A percentile compares a stretch with the other conserved stretches of the same genome.
Evolutionary conservation across 768 basidiomycete genomes (phyloP).

Genomic region (Lactifluus subvellereus): DNA sequence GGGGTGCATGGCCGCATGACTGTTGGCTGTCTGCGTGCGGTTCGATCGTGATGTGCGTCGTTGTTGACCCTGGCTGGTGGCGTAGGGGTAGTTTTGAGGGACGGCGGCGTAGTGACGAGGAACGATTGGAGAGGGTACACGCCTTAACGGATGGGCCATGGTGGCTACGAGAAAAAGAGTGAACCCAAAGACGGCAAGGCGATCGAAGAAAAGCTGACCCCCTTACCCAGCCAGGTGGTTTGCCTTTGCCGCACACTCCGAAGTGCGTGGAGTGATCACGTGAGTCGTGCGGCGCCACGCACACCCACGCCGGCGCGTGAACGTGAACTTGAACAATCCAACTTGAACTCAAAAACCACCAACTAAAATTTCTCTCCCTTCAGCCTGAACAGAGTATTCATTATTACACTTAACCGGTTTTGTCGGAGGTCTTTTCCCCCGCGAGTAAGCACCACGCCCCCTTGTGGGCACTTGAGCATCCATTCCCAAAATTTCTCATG

Average conservation of each 20-base stretch:
- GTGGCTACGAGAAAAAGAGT: neutral
- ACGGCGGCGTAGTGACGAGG: conserved; percentile 63
- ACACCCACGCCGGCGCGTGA: no score
- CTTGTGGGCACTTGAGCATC: no score
- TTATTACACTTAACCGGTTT: no score
- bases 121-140: conserved; percentile 25
- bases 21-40: conserved; percentile 22
- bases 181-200: neutral
- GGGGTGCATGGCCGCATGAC: conserved; percentile 7
- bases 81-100: conserved; percentile 30
- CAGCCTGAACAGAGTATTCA: no score
- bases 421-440: no score
- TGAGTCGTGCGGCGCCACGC: neutral
- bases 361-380: no score
- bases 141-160: conserved; percentile 23
- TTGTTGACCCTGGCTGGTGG: conserved; percentile 9
- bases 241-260: neutral
- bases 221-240: no score
- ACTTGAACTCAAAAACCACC: neutral
- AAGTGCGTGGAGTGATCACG: neutral
- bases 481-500: no score
- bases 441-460: no score
- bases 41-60: conserved; percentile 21
- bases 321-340: no score
- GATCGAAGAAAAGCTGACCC: neutral